Base-by-base conservation (phyloP, 768 basidiomycete species). In the Xerocomellus intermedius region DNA sequence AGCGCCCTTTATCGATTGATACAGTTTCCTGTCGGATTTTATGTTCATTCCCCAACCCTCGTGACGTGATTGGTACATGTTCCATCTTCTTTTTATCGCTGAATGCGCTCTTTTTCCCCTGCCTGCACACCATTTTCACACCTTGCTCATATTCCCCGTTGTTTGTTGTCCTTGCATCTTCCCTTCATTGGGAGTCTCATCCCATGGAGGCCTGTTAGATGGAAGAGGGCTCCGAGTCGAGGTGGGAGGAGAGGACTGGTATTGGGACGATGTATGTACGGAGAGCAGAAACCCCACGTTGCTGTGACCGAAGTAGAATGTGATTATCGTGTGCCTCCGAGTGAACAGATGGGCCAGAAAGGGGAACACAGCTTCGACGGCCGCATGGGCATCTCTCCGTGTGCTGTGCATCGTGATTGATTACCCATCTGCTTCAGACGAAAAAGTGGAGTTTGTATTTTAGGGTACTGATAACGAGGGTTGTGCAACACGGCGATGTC, bases 141-240 rank as follows among this genome's bases (percentile, higher is more conserved):
- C 64, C 64, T 60, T 63, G 54, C 62, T 64, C 55, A 58, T 60
- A 56, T 62, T 54, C 61, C 58, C 56, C 57, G 59, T 50, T 63
- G 66, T 79, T 79, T 79, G 79, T 84, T 79, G 76, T 87, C 87
- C 86, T 88, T 83, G 69, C 73, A 71, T 81, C 79, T 77, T 64
- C 84, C 84, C 83, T 81, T 77, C 81, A 74, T 65, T 66, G 69
- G 64, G 65, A 61, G 57, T 60, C 58, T 57, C 57, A 48, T 56
- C 56, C 62, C 54, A 61, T 50, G 80, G 79, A 83, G 85, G 86
- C 74, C 81, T 73, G 86, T 65, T 75, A 73, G 78, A 71, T 74
- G 74, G 76, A 82, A 89, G 87, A 89, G 87, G 86, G 87, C 86
- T 76, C 75, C 82, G 48, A 59, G 69, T 51, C 2, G 70, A 61